Evolutionary conservation across 1,284 basidiomycete species (phyloP), one percentile per base, ranked within the genome.

Genomic region (Phellinidium pouzarii): DNA sequence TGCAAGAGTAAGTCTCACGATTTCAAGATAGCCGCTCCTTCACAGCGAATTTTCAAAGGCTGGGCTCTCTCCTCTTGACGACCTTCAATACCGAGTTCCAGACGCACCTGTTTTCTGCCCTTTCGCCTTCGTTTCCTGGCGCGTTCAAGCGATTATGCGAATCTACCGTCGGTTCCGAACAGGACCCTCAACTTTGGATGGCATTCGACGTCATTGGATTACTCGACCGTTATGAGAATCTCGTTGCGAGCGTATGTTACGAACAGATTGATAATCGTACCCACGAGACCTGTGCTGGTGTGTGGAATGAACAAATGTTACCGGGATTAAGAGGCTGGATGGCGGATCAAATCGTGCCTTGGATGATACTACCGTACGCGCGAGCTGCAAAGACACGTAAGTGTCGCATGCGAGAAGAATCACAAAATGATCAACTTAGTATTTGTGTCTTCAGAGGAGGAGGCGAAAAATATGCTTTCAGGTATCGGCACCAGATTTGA

Each of bases 401-500:
- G 76, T 71, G 38, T 14, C 14, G 12, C 22, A 54, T 29, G 44
- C 45, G 25, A 25, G 34, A 26, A 27, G 23, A 25, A 14, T 45
- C 9, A 54, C 50, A 27, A 54, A 37, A 55, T 42, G 52, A 42
- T 37, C 26, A 43, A 29, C 47, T 58, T 62, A 59, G 8, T 52
- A 8, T 34, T 11, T 34, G 31, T 34, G 31, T 3, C 14, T 34
- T 8, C 7, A 87, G 84, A 77, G 37, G 81, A 86, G 7, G 86
- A 90, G 60, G 86, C 82, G 3, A 72, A 78, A 46, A 69, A 72
- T 4, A 82, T 91, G 73, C 71, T 94, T 45, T 78, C 87, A 59
- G 87, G 88, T 2, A 84, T 94, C 26, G 88, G 90, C 37, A 84
- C 87, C 1, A 72, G 93, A 51, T 92, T 95, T 62, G 93, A 95